phyloP scores from a whole-genome alignment of 2,329 filamentous ascomycete species.

The Cordyceps cicadae region DNA sequence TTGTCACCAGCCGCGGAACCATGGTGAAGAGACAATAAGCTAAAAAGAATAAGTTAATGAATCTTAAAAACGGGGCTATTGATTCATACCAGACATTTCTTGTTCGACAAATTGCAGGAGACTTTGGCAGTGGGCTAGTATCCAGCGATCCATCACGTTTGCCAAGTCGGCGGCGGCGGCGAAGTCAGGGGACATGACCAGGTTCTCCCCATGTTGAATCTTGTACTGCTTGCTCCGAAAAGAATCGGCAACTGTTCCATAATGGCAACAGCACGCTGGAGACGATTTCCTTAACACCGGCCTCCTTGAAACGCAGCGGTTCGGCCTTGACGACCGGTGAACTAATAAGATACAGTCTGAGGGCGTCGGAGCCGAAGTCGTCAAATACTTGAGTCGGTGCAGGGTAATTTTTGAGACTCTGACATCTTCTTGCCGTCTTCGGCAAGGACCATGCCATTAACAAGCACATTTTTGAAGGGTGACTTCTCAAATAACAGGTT shows the following conservation, averaged over 20 bases:
- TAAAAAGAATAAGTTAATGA: slow-evolving; percentile 12
- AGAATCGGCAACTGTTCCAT: slow-evolving; percentile 23
- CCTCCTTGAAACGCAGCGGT: slow-evolving; percentile 20
- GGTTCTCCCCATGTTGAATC: slow-evolving; percentile 17
- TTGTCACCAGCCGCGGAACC: slow-evolving; percentile 63
- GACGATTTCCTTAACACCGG: slow-evolving; percentile 20
- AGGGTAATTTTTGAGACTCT: slow-evolving; percentile 22
- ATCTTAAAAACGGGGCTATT: not conserved
- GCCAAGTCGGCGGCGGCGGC: slow-evolving; percentile 12
- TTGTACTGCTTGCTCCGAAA: slow-evolving; percentile 20
- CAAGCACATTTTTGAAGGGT: slow-evolving; percentile 21
- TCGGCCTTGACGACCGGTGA: slow-evolving; percentile 21
- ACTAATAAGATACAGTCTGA: slow-evolving; percentile 22
- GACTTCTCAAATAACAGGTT: slow-evolving; percentile 20
- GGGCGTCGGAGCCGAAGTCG: slow-evolving; percentile 20
- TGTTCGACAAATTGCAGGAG: slow-evolving; percentile 77
- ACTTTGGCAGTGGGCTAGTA: slow-evolving; percentile 76
- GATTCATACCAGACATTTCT: slow-evolving; percentile 62
- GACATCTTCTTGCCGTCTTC: slow-evolving; percentile 24
- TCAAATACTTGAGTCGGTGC: slow-evolving; percentile 17
- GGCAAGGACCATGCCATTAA: slow-evolving; percentile 22
- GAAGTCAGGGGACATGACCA: slow-evolving; percentile 14
- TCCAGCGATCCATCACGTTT: slow-evolving; percentile 79
- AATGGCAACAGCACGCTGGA: slow-evolving; percentile 19
- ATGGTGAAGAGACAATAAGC: slow-evolving; percentile 73